A percentile compares a stretch with the other conserved stretches of the same genome.
phyloP scores from a whole-genome alignment of 257 asterid genomes.

The Nicotiana noctiflora region DNA sequence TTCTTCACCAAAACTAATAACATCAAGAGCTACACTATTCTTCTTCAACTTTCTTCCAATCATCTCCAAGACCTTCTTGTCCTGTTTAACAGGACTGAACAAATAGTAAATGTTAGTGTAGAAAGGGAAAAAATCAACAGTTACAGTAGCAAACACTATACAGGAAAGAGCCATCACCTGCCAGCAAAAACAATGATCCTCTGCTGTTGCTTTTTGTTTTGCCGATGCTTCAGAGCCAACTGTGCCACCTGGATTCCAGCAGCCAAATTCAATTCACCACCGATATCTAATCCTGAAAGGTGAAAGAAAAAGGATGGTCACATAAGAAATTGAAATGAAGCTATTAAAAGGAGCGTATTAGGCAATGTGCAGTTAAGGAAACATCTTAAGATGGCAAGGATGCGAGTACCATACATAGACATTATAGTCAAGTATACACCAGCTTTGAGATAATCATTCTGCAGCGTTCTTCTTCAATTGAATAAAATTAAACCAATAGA shows the following conservation, averaged over 20 bases:
- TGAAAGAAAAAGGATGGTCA: neutral
- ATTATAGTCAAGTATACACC: neutral
- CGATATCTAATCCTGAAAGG: constrained; percentile 63
- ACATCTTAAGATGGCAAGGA: neutral
- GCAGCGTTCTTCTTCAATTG: neutral
- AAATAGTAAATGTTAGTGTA: neutral
- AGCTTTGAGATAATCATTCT: neutral
- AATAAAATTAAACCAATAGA: neutral
- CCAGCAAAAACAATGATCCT: constrained; percentile 94
- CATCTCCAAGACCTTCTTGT: constrained; percentile 78
- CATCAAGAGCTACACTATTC: constrained; percentile 92
- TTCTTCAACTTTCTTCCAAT: constrained; percentile 87
- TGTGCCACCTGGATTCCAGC: constrained; percentile 96
- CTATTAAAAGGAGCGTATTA: neutral
- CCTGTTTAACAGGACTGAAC: constrained; percentile 82
- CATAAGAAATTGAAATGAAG: neutral
- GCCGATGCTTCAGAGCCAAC: constrained; percentile 94
- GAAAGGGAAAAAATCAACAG: neutral
- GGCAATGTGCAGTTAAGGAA: neutral
- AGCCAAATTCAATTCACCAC: constrained; percentile 91
- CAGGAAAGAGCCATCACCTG: constrained; percentile 39
- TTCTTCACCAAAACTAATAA: constrained; percentile 92
- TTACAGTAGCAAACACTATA: neutral
- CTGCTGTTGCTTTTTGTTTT: constrained; percentile 89
- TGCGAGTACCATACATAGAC: neutral